A percentile compares a stretch with the other conserved stretches of the same genome.
Evolutionary conservation across 352 stramenopile species (phyloP).

Genomic region (Globisporangium echinulatum): DNA sequence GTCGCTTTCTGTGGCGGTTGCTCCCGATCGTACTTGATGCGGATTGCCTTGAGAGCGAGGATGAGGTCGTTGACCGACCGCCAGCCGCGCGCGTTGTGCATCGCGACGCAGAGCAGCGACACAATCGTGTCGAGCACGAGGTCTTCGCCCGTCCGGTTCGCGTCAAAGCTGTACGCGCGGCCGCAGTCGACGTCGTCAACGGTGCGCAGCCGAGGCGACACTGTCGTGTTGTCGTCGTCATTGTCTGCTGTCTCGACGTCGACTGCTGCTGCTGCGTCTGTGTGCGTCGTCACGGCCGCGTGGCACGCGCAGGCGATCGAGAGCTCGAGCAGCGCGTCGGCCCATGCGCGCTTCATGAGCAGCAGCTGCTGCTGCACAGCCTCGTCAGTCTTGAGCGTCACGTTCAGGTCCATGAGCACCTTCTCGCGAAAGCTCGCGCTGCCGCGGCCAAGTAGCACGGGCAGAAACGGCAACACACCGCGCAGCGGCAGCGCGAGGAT

Average conservation of each 20-base stretch:
- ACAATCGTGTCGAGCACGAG: constrained; percentile 80
- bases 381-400: constrained; percentile 80
- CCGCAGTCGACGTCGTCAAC: constrained; percentile 11
- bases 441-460: constrained; percentile 47
- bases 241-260: background rate
- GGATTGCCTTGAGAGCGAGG: constrained; percentile 46
- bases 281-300: background rate
- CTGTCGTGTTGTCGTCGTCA: background rate
- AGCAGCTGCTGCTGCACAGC: constrained; percentile 66
- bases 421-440: constrained; percentile 57
- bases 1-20: background rate
- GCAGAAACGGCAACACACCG: constrained; percentile 68
- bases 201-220: background rate
- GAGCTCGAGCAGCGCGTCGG: constrained; percentile 65
- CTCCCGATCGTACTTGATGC: constrained; percentile 49
- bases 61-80: constrained; percentile 63
- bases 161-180: constrained; percentile 55
- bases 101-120: constrained; percentile 65
- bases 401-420: constrained; percentile 84
- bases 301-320: constrained; percentile 51
- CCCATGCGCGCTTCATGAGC: constrained; percentile 67
- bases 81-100: constrained; percentile 60
- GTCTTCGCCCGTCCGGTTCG: constrained; percentile 69
- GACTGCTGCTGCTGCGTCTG: background rate
- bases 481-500: constrained; percentile 61